These are phyloP conservation scores for Melampsora abietis-canadensis DNA, from an alignment of 1,284 basidiomycete species.

Conservation along the genomic window DNA sequence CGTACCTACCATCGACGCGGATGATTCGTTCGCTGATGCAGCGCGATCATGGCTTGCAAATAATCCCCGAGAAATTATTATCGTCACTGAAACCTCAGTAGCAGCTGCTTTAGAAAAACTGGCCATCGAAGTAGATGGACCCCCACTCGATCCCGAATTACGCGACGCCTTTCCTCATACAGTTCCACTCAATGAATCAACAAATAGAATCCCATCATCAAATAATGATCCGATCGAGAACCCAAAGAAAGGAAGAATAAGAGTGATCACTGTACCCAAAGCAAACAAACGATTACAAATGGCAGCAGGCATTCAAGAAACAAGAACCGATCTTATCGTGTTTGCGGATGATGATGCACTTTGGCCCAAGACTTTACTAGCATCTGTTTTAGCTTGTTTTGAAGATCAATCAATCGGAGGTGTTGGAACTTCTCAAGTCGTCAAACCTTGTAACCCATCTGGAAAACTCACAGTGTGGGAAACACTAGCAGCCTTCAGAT, in stretches of 20 bases:
- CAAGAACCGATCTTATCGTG: conserved; percentile 87
- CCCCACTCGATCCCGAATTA: conserved; percentile 2
- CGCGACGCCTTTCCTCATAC: conserved; percentile 5
- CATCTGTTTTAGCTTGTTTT: conserved; percentile 80
- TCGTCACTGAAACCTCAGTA: conserved; percentile 90
- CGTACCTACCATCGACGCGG: conserved; percentile 88
- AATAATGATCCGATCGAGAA: background rate
- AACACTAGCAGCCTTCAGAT: conserved; percentile 81
- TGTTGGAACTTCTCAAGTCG: conserved; percentile 82
- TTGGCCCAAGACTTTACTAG: conserved; percentile 82
- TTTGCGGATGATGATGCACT: conserved; percentile 92
- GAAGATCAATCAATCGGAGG: conserved; percentile 89
- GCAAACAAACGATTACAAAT: conserved; percentile 91
- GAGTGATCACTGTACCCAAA: conserved; percentile 81
- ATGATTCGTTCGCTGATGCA: conserved; percentile 88
- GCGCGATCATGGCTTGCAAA: conserved; percentile 83
- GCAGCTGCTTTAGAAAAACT: conserved; percentile 76
- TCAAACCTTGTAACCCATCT: conserved; percentile 66
- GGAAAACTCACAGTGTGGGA: conserved; percentile 84
- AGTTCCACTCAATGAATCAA: background rate
- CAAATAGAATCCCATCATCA: background rate
- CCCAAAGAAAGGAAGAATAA: conserved; percentile 64
- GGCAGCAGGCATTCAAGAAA: conserved; percentile 82
- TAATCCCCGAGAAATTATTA: conserved; percentile 85
- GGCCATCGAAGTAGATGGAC: conserved; percentile 70